Base-by-base conservation (phyloP, 2,329 filamentous ascomycete genomes). In the Seiridium cupressi region DNA sequence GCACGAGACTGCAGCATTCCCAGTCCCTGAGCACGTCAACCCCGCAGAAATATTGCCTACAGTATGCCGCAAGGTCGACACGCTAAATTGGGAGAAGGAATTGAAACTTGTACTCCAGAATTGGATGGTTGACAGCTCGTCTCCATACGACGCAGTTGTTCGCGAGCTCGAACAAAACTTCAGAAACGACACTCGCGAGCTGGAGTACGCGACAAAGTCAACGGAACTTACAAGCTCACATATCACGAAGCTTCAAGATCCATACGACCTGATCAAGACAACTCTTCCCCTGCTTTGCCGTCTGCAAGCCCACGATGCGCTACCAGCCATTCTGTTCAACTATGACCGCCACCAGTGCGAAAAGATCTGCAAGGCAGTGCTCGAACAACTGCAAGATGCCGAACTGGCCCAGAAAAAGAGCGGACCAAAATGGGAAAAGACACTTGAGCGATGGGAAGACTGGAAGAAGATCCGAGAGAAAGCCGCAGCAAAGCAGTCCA, bases 311-410 rank as follows among this genome's bases (percentile, higher is more conserved):
- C 83, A 86, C 59, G 82, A 85, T 59, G 89, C 88, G 0, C 78
- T 94, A 1, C 91, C 90, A 0, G 90, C 88, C 0, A 86, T 94
- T 10, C 72, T 93, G 1, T 94, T 94, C 78, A 91, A 91, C 69
- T 94, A 91, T 65, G 88, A 93, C 64, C 85, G 89, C 53, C 72
- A 73, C 1, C 73, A 77, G 36, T 93, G 91, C 66, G 89, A 92
- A 71, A 70, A 72, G 8, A 82, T 89, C 35, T 81, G 84, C 34
- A 65, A 71, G 32, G 67, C 73, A 0, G 66, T 93, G 0, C 70
- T 88, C 1, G 65, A 72, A 0, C 77, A 85, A 60, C 75, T 93
- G 0, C 69, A 80, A 55, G 68, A 77, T 1, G 81, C 83, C 0
- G 89, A 32, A 53, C 8, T 18, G 49, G 10, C 10, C 10, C 26